Evolutionary conservation across 495 filamentous ascomycete species (phyloP).

Genomic region (Sordaria brevicollis): DNA sequence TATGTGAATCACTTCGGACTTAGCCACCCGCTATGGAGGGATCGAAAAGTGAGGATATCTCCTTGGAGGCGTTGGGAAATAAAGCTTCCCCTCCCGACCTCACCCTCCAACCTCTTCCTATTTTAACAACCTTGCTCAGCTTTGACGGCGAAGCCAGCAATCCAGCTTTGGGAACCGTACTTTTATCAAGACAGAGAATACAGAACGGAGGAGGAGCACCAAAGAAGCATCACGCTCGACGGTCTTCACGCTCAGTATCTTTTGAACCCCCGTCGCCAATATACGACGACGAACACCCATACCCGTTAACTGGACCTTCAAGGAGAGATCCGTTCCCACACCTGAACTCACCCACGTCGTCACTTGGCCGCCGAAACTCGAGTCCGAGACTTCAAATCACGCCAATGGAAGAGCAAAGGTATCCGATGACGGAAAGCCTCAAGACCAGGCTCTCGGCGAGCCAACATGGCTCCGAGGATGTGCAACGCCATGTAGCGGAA

Average conservation of each 20-base stretch:
- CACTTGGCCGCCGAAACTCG: conserved; percentile 3
- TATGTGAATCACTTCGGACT: neutral
- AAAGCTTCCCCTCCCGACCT: neutral
- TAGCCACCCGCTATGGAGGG: neutral
- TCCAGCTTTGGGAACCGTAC: neutral
- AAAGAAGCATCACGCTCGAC: neutral
- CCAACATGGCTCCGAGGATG: neutral
- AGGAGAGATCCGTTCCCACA: neutral
- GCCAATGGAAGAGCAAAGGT: conserved; percentile 22
- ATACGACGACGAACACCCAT: neutral
- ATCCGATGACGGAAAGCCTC: conserved; percentile 18
- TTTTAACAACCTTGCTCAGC: neutral
- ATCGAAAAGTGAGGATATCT: neutral
- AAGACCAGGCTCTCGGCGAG: conserved; percentile 4
- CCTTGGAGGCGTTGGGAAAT: neutral
- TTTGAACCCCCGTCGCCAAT: neutral
- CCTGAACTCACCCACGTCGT: neutral
- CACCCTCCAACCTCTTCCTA: neutral
- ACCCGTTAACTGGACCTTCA: neutral
- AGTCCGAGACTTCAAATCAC: conserved; percentile 7
- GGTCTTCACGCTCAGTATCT: neutral
- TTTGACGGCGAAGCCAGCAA: neutral
- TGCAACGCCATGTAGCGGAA: neutral
- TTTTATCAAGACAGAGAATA: neutral
- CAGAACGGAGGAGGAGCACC: neutral